These are phyloP conservation scores for Teratosphaeria destructans DNA, from an alignment of 2,329 filamentous ascomycete species.

Conservation along the genomic window DNA sequence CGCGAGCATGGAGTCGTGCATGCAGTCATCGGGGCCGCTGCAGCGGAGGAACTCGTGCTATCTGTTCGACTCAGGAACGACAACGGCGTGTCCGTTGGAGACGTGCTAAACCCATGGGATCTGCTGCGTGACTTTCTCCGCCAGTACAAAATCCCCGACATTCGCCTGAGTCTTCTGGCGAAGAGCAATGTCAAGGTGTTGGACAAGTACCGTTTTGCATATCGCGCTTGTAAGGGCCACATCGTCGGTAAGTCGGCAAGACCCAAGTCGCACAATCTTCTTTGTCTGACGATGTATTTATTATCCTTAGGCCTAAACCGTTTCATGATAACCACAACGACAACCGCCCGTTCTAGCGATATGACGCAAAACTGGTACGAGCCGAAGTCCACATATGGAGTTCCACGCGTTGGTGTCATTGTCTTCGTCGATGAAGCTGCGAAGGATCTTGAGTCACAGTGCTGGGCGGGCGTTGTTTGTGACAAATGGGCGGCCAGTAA, in stretches of 20 bases:
- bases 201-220: slow-evolving; percentile 1
- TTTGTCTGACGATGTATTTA: neutral
- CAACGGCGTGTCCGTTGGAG: neutral
- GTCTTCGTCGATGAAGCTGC: slow-evolving; percentile 11
- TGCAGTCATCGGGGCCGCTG: neutral
- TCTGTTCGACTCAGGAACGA: neutral
- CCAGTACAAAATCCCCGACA: neutral
- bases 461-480: slow-evolving; percentile 9
- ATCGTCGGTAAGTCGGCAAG: slow-evolving; percentile 1
- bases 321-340: slow-evolving; percentile 10
- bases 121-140: neutral
- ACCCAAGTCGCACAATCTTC: neutral
- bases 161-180: neutral
- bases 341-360: slow-evolving; percentile 5
- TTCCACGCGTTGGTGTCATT: slow-evolving; percentile 1
- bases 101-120: slow-evolving; percentile 1
- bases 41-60: neutral
- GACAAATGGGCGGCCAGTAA: slow-evolving; percentile 3
- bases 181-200: neutral
- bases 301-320: neutral
- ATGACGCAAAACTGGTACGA: slow-evolving; percentile 1
- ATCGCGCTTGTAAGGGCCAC: slow-evolving; percentile 6
- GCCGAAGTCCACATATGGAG: neutral
- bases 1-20: slow-evolving; percentile 1
- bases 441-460: slow-evolving; percentile 9